Conservation (phyloP, 2,329 filamentous ascomycete genomes). For the Penicillium sclerotigenum region DNA sequence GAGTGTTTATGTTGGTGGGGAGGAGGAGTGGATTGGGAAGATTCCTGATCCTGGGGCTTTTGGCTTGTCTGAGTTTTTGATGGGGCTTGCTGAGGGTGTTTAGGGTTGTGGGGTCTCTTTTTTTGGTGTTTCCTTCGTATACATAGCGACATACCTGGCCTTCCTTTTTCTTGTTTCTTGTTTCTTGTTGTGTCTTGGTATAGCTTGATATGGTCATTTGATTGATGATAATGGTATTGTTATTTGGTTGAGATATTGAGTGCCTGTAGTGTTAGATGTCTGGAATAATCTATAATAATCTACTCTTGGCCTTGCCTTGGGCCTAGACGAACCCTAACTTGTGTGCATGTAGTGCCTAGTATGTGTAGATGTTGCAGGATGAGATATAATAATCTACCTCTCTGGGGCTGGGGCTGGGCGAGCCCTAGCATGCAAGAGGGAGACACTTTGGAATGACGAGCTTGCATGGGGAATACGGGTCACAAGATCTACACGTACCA, state of each 20-base stretch:
- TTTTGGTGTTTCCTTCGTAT: too few species aligned
- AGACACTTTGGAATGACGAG: background rate
- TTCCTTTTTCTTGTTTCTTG: background rate
- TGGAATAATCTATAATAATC: too few species aligned
- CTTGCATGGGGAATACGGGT: background rate
- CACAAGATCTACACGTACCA: background rate
- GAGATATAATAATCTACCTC: background rate
- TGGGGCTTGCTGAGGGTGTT: slow-evolving; percentile 64
- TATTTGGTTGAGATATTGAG: background rate
- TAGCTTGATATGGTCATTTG: background rate
- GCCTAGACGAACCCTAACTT: too few species aligned
- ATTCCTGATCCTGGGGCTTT: slow-evolving; percentile 71
- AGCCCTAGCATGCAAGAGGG: background rate
- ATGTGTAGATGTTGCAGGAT: too few species aligned
- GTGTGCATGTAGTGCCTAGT: too few species aligned
- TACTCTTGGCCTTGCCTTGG: too few species aligned
- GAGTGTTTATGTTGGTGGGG: slow-evolving; percentile 75
- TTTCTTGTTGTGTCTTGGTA: background rate
- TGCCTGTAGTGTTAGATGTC: background rate
- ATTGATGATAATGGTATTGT: background rate
- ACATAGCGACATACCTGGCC: background rate
- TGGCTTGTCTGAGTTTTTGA: slow-evolving; percentile 82
- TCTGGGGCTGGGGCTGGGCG: background rate
- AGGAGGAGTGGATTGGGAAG: slow-evolving; percentile 62
- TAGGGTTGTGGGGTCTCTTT: too few species aligned